Evolutionary conservation across 2,329 filamentous ascomycete species (phyloP).

Genomic region (Microdochium trichocladiopsis): DNA sequence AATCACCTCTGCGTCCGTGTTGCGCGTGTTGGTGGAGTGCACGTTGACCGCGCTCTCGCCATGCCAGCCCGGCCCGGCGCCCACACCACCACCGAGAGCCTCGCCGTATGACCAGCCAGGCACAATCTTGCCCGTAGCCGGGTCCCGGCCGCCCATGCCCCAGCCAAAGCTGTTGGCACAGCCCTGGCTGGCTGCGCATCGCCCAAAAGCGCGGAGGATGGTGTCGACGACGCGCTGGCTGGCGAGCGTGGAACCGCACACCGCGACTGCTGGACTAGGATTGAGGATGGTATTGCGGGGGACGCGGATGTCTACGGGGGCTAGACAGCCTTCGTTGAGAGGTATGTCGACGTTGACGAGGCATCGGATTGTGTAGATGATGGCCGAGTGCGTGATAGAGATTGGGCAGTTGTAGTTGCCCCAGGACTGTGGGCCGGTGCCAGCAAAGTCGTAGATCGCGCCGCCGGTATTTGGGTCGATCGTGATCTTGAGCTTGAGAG

Average conservation of each 20-base stretch:
- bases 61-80: slow-evolving; percentile 60
- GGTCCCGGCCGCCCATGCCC: slow-evolving; percentile 13
- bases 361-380: slow-evolving; percentile 36
- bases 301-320: slow-evolving; percentile 13
- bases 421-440: slow-evolving; percentile 45
- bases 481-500: slow-evolving; percentile 17
- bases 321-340: slow-evolving; percentile 66
- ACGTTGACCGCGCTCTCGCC: slow-evolving; percentile 62
- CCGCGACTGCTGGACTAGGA: slow-evolving; percentile 13
- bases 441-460: slow-evolving; percentile 47
- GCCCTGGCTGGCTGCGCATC: slow-evolving; percentile 70
- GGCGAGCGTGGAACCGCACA: slow-evolving; percentile 14
- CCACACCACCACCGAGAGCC: slow-evolving; percentile 65
- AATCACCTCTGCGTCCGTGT: slow-evolving; percentile 65
- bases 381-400: slow-evolving; percentile 21
- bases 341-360: slow-evolving; percentile 68
- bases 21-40: slow-evolving; percentile 71
- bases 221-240: slow-evolving; percentile 43
- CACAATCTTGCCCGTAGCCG: slow-evolving; percentile 6
- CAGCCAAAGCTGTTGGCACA: slow-evolving; percentile 78
- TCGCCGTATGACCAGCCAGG: slow-evolving; percentile 70
- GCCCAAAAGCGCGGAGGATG: slow-evolving; percentile 67
- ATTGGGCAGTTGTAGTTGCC: slow-evolving; percentile 21
- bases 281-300: slow-evolving; percentile 22
- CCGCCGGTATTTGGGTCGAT: slow-evolving; percentile 65